Evolutionary conservation across 1,284 basidiomycete genomes (phyloP), one percentile per base, ranked within the genome.

Genomic region (Pyrrhoderma noxium): DNA sequence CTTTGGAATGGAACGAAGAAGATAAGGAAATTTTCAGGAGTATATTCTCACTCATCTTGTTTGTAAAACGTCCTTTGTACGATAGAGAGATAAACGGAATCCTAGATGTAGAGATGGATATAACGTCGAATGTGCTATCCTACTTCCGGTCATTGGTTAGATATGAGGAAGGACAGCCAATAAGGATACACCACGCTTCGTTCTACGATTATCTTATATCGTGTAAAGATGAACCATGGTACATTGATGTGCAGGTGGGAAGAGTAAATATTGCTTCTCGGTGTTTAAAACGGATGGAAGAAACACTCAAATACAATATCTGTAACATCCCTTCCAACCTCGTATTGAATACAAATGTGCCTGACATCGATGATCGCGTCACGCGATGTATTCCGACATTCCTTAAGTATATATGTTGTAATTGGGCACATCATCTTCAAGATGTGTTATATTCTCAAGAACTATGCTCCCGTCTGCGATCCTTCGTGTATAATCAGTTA

Each of bases 401-500:
- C 16, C 44, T 45, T 9, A 27, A 13, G 14, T 45, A 45, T 34
- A 34, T 25, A 27, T 45, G 2, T 11, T 31, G 7, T 31, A 5
- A 31, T 31, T 31, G 27, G 38, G 38, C 14, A 5, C 5, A 40
- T 16, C 38, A 40, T 40, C 38, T 40, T 5, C 38, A 21, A 8
- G 38, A 40, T 16, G 38, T 21, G n/a, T 14, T 14, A 5, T 40
- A 40, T 40, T 40, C 38, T 7, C 38, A 7, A 8, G 23, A 8
- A 18, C 36, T 49, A 18, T 3, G 13, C 9, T 13, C 27, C 5
- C 14, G 14, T 9, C 40, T 51, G 1, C 11, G 16, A 16, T 27
- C 49, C 8, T 63, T 60, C 46, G 21, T 63, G 4, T 36, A 56
- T 14, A 25, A 41, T 2, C 47, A 56, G 16, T 52, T 63, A 3